Conservation (phyloP, 768 basidiomycete species). For the Leucosporidium creatinivorum region DNA sequence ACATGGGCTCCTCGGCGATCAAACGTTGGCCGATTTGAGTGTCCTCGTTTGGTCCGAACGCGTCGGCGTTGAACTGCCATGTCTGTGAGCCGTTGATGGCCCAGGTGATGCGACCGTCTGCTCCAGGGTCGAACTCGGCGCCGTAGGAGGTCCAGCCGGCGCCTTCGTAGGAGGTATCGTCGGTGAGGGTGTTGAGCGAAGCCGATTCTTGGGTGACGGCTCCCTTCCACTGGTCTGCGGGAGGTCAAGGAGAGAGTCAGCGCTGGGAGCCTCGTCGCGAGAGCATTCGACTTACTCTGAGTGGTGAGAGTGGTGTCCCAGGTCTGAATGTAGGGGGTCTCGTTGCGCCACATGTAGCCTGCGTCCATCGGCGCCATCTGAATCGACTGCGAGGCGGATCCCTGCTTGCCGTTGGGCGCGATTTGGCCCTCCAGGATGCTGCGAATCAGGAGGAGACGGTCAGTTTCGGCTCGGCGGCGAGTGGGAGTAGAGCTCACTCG, state of each 20-base stretch:
- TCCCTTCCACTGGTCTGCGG: slow-evolving; percentile 23
- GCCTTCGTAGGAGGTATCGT: slow-evolving; percentile 24
- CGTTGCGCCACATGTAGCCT: slow-evolving; percentile 56
- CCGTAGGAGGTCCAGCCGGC: slow-evolving; percentile 32
- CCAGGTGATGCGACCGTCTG: slow-evolving; percentile 68
- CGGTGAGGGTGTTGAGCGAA: slow-evolving; percentile 29
- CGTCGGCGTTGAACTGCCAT: slow-evolving; percentile 62
- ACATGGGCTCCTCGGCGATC: slow-evolving; percentile 83
- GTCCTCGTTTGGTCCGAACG: slow-evolving; percentile 58
- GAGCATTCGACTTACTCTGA: background rate
- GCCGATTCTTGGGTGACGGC: slow-evolving; percentile 26
- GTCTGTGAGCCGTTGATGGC: slow-evolving; percentile 56
- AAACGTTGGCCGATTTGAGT: slow-evolving; percentile 59
- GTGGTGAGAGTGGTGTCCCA: slow-evolving; percentile 44
- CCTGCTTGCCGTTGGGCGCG: slow-evolving; percentile 45
- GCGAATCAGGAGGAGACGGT: background rate
- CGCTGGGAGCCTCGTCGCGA: background rate
- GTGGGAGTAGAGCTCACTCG: background rate
- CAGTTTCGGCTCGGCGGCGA: background rate
- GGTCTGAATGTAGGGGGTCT: slow-evolving; percentile 51
- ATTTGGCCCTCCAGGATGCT: slow-evolving; percentile 70
- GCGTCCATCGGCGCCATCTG: slow-evolving; percentile 53
- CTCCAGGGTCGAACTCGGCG: slow-evolving; percentile 29
- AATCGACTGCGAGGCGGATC: slow-evolving; percentile 70
- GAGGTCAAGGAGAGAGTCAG: background rate